Conservation (phyloP, 805 yeast genomes). For the Babjeviella inositovora region DNA sequence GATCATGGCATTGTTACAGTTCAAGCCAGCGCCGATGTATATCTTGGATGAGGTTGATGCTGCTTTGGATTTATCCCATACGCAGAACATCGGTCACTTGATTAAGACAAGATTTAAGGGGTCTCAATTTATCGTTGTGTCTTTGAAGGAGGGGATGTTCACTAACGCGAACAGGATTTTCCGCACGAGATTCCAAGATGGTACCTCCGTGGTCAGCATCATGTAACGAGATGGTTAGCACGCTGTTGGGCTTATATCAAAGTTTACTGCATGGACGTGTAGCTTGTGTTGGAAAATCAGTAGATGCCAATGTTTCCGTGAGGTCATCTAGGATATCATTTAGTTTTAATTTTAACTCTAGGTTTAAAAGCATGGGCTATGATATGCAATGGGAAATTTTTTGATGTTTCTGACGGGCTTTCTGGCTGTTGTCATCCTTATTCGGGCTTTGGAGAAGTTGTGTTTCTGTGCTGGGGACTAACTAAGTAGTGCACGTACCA, state of each 20-base stretch:
- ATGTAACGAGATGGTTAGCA: too few relatives aligned
- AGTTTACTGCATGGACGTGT: too few relatives aligned
- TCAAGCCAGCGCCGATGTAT: conserved; percentile 98
- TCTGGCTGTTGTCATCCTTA: too few relatives aligned
- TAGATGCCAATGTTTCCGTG: too few relatives aligned
- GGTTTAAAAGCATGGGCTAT: neutral
- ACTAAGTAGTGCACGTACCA: too few relatives aligned
- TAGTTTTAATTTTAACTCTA: neutral
- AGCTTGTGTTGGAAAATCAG: too few relatives aligned
- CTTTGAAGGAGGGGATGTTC: conserved; percentile 96
- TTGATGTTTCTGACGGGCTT: too few relatives aligned
- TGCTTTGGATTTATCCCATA: conserved; percentile 90
- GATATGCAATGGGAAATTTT: too few relatives aligned
- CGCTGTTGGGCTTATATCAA: too few relatives aligned
- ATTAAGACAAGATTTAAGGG: conserved; percentile 92
- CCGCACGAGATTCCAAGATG: conserved; percentile 89
- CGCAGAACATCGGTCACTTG: conserved; percentile 93
- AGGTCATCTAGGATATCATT: too few relatives aligned
- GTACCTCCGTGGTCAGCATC: conserved; percentile 80
- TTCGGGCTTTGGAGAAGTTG: too few relatives aligned
- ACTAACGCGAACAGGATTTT: conserved; percentile 92
- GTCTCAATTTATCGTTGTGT: conserved; percentile 91
- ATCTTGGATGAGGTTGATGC: conserved; percentile 97
- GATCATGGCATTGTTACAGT: conserved; percentile 82
- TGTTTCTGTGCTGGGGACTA: too few relatives aligned